Percentiles rank a stretch among this genome's conserved stretches.
These are phyloP conservation scores for Mycosarcoma mackinlayi DNA, from an alignment of 1,284 basidiomycete genomes.

Conservation along the genomic window DNA sequence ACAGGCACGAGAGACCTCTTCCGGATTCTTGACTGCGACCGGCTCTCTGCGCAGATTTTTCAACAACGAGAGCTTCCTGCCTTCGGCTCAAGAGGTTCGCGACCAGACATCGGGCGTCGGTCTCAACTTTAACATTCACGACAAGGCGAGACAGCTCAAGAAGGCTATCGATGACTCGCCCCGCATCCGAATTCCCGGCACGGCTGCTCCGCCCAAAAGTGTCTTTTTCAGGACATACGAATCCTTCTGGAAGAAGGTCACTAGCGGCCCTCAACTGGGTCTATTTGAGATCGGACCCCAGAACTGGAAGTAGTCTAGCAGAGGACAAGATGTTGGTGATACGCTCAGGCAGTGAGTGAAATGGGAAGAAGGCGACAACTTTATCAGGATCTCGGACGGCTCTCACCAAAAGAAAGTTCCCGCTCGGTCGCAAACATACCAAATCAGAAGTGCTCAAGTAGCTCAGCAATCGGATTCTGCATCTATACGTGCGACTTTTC, in stretches of 20 bases:
- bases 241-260: conserved; percentile 18
- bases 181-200: conserved; percentile 20
- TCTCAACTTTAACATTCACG: conserved; percentile 18
- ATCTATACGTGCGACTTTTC: too few species aligned
- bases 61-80: conserved; percentile 44
- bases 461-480: too few species aligned
- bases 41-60: conserved; percentile 28
- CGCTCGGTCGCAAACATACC: too few species aligned
- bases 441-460: too few species aligned
- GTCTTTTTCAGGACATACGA: conserved; percentile 26
- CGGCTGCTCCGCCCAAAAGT: conserved; percentile 21
- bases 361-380: too few species aligned
- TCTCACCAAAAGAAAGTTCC: too few species aligned
- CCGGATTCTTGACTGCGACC: conserved; percentile 34
- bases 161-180: conserved; percentile 20
- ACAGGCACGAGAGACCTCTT: conserved; percentile 21
- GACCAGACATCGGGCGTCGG: conserved; percentile 24
- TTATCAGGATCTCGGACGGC: too few species aligned
- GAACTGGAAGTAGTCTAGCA: conserved; percentile 13
- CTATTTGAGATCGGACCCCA: conserved; percentile 40
- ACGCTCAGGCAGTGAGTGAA: too few species aligned
- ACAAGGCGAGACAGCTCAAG: conserved; percentile 4
- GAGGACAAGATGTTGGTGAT: too few species aligned
- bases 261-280: conserved; percentile 16
- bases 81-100: conserved; percentile 10